Evolutionary conservation across 2,329 filamentous ascomycete genomes (phyloP).

Genomic region (Hymenoscyphus albidus): DNA sequence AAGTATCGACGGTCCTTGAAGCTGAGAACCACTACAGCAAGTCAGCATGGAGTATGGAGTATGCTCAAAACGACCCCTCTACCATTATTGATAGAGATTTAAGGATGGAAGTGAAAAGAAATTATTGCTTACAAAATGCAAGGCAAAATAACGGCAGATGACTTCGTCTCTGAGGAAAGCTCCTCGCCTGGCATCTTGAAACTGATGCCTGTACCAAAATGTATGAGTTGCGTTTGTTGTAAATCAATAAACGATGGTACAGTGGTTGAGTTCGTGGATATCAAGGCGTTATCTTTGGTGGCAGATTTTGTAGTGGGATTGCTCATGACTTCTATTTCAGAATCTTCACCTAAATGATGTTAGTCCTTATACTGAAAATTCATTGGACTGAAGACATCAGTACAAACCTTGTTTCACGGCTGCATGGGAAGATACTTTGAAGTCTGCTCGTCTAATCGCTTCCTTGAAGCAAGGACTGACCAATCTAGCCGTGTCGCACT

Average conservation of each 20-base stretch:
- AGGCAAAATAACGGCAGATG: slow-evolving; percentile 24
- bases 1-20: slow-evolving; percentile 25
- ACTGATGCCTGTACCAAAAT: slow-evolving; percentile 18
- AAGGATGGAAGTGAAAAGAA: too few species aligned
- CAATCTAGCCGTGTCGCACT: slow-evolving; percentile 17
- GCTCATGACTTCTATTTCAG: background rate
- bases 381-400: background rate
- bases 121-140: slow-evolving; percentile 15
- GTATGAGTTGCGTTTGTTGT: slow-evolving; percentile 16
- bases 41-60: too few species aligned
- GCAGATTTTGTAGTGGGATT: background rate
- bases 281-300: slow-evolving; percentile 6
- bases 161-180: background rate
- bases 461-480: slow-evolving; percentile 13
- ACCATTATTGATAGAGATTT: too few species aligned
- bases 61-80: too few species aligned
- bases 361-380: background rate
- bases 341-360: background rate
- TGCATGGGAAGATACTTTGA: background rate
- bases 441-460: background rate
- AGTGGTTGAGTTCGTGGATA: slow-evolving; percentile 8
- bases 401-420: background rate
- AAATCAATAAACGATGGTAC: slow-evolving; percentile 11
- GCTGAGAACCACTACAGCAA: slow-evolving; percentile 18
- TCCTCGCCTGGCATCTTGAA: slow-evolving; percentile 9